A percentile compares a stretch with the other conserved stretches of the same genome.
phyloP scores from a whole-genome alignment of 2,329 filamentous ascomycete species.

The Xylariaceae sp. region DNA sequence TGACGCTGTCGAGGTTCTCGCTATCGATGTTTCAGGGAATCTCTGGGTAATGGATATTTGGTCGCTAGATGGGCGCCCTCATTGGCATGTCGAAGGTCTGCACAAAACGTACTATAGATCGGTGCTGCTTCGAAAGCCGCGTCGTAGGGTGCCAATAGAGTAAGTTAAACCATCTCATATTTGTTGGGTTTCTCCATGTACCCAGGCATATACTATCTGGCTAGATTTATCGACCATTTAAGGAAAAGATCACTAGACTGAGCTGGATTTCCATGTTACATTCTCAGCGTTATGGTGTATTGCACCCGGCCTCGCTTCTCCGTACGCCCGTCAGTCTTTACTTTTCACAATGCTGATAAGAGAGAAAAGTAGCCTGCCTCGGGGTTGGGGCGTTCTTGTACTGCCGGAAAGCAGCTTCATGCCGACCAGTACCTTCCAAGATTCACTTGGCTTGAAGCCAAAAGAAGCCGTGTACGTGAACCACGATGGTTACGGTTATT shows the following conservation, averaged over 20 bases:
- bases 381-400: constrained; percentile 59
- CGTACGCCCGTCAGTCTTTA: constrained; percentile 24
- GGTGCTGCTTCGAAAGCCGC: neutral
- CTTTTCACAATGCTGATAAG: constrained; percentile 14
- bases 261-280: too few species aligned
- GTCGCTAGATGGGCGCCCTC: constrained; percentile 39
- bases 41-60: constrained; percentile 62
- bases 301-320: too few species aligned
- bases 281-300: too few species aligned
- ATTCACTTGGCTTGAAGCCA: constrained; percentile 42
- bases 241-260: too few species aligned
- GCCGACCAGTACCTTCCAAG: constrained; percentile 37
- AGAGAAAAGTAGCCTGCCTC: constrained; percentile 17
- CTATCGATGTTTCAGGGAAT: constrained; percentile 57
- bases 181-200: neutral
- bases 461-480: constrained; percentile 32
- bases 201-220: neutral
- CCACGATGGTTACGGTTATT: constrained; percentile 31
- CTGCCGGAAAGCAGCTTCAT: constrained; percentile 53
- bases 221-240: neutral
- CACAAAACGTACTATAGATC: constrained; percentile 8
- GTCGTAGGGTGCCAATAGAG: neutral
- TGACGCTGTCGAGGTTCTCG: constrained; percentile 57
- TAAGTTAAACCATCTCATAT: constrained; percentile 5
- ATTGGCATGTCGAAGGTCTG: constrained; percentile 28